phyloP scores from a whole-genome alignment of 768 basidiomycete species.

The Suillus plorans region DNA sequence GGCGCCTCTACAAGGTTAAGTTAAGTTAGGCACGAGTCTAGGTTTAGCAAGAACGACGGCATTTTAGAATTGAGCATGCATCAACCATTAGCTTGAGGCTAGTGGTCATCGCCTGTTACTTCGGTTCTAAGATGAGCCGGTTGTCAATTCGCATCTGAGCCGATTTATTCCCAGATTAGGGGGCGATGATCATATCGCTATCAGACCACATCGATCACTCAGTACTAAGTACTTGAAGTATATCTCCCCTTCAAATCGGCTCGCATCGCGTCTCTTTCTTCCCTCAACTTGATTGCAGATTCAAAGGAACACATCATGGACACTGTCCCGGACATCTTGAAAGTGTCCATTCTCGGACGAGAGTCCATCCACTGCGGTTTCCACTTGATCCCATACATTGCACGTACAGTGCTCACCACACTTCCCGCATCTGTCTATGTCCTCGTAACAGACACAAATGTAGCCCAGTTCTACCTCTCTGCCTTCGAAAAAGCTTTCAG shows the following conservation, averaged over 20 bases:
- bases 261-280: not conserved
- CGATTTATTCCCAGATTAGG: not conserved
- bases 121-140: not conserved
- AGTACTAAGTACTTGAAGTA: not conserved
- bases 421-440: conserved; percentile 86
- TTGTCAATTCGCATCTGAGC: not conserved
- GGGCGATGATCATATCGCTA: not conserved
- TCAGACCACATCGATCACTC: not conserved
- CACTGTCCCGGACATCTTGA: conserved; percentile 57
- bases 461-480: conserved; percentile 77
- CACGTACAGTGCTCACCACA: conserved; percentile 62
- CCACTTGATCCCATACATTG: conserved; percentile 87
- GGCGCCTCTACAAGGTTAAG: too few species aligned
- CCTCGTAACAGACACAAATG: conserved; percentile 88
- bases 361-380: conserved; percentile 94
- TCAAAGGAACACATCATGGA: not conserved
- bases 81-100: not conserved
- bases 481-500: conserved; percentile 69
- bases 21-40: too few species aligned
- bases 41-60: too few species aligned
- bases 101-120: not conserved
- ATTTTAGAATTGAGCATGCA: too few species aligned
- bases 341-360: conserved; percentile 81
- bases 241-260: not conserved
- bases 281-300: not conserved